phyloP scores from a whole-genome alignment of 306 rosid species.

The Quercus mongolica region DNA sequence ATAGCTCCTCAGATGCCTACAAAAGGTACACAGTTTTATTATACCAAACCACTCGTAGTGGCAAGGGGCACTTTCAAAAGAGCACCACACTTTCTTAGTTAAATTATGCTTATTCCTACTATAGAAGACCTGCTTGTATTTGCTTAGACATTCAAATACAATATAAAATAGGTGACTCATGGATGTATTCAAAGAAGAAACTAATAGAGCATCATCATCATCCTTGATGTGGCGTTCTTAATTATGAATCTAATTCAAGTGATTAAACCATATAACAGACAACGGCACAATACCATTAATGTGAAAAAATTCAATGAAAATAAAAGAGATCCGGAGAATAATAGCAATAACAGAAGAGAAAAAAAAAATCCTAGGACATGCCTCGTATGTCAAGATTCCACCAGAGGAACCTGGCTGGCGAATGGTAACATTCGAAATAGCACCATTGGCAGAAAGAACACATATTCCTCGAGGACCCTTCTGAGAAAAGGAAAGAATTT shows the following conservation, averaged over 20 bases:
- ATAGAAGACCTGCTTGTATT: constrained; percentile 4
- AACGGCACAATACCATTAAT: not conserved
- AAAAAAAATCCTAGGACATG: constrained; percentile 17
- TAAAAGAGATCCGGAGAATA: constrained; percentile 1
- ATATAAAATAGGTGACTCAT: constrained; percentile 15
- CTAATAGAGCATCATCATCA: not conserved
- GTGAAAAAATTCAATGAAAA: constrained; percentile 2
- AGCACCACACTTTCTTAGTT: constrained; percentile 6
- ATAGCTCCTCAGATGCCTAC: too few species aligned
- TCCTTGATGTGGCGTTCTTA: not conserved
- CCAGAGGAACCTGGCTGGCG: constrained; percentile 70
- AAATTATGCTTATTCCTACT: not conserved
- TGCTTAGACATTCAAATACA: constrained; percentile 1
- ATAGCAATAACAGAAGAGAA: too few species aligned
- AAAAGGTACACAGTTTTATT: not conserved
- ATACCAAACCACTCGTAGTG: not conserved
- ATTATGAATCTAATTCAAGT: not conserved
- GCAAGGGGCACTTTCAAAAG: not conserved
- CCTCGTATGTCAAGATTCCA: constrained; percentile 84
- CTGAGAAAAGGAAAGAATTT: constrained; percentile 58
- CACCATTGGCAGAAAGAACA: constrained; percentile 79
- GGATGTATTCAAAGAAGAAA: constrained; percentile 7
- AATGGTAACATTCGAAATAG: constrained; percentile 74
- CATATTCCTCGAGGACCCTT: constrained; percentile 67
- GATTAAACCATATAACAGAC: not conserved